Evolutionary conservation across 768 basidiomycete species (phyloP).

Genomic region (Russula brevipes): DNA sequence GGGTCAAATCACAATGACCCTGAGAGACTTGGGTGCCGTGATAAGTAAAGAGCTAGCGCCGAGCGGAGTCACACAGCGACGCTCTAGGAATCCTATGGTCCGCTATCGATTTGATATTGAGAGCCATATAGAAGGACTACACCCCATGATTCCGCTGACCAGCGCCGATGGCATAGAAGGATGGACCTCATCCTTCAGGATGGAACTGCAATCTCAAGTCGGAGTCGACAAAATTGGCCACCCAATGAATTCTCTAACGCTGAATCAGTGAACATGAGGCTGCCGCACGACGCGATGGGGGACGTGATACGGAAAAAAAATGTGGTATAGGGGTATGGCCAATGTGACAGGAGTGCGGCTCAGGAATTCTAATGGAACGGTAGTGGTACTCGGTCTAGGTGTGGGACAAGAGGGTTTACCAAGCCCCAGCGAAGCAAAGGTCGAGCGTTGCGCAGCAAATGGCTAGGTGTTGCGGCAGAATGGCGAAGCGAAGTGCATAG

Average conservation of each 20-base stretch:
- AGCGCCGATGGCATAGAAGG: slow-evolving; percentile 4
- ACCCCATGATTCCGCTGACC: not conserved
- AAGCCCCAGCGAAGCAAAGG: not conserved
- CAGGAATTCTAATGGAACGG: slow-evolving; percentile 14
- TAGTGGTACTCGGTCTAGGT: not conserved
- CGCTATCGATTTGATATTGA: not conserved
- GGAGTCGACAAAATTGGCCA: slow-evolving; percentile 6
- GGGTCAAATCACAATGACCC: not conserved
- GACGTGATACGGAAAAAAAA: slow-evolving; percentile 18
- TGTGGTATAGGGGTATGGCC: slow-evolving; percentile 21
- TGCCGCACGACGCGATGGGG: slow-evolving; percentile 21
- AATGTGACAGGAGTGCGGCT: slow-evolving; percentile 17
- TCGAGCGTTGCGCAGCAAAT: not conserved
- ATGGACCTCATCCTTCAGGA: not conserved
- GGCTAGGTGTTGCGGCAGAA: not conserved
- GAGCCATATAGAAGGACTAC: not conserved
- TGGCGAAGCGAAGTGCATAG: not conserved
- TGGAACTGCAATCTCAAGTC: not conserved
- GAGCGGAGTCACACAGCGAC: not conserved
- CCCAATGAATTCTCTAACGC: slow-evolving; percentile 3
- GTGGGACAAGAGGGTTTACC: not conserved
- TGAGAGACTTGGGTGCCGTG: not conserved
- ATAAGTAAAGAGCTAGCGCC: not conserved
- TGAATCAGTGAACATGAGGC: slow-evolving; percentile 23
- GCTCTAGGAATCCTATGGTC: not conserved